These are phyloP conservation scores for Musa itinerans DNA, from an alignment of 176 grass and related monocot genomes.

Conservation along the genomic window DNA sequence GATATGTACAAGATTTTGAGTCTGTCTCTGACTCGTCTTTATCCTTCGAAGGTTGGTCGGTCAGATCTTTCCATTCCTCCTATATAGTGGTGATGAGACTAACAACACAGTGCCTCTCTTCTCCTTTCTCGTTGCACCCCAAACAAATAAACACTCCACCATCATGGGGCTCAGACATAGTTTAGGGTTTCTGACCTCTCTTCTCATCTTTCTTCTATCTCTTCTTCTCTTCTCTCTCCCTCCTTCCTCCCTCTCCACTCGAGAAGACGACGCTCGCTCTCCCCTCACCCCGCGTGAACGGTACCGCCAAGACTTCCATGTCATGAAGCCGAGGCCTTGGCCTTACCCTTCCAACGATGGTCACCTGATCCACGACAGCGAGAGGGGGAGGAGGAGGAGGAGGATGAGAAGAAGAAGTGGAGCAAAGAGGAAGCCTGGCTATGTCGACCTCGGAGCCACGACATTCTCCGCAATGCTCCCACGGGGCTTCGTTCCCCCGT, in stretches of 20 bases:
- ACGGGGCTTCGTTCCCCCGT: constrained; percentile 41
- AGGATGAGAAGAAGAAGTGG: neutral
- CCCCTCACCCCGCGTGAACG: neutral
- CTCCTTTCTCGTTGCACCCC: neutral
- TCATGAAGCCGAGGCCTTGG: neutral
- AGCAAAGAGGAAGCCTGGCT: too few species aligned
- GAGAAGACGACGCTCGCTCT: neutral
- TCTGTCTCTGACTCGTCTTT: too few species aligned
- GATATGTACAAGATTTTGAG: too few species aligned
- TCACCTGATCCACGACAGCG: neutral
- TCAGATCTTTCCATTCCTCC: too few species aligned
- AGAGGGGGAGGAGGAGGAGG: neutral
- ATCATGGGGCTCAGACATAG: neutral
- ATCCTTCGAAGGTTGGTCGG: too few species aligned
- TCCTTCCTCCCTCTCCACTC: neutral
- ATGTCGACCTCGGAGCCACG: constrained; percentile 22
- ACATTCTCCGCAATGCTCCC: constrained; percentile 60
- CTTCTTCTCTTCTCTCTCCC: constrained; percentile 7
- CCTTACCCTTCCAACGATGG: neutral
- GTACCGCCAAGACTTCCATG: neutral
- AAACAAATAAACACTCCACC: neutral
- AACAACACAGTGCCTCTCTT: neutral
- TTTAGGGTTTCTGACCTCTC: neutral
- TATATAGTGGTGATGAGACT: too few species aligned
- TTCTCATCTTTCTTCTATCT: neutral